Base-by-base conservation (phyloP, 371 early-diverging fungal species). In the Nosema muscidifuracis region DNA sequence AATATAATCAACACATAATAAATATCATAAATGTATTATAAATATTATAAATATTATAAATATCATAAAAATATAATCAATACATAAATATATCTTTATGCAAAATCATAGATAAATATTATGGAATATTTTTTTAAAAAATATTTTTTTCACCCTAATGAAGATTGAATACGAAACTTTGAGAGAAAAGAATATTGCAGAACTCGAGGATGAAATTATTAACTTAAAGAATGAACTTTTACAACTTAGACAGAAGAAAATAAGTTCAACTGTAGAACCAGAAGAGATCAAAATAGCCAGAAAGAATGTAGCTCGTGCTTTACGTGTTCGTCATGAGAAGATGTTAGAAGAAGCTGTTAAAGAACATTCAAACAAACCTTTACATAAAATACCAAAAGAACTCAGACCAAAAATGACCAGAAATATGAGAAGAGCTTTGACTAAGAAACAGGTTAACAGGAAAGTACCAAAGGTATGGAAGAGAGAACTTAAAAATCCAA, bases 361-460 rank as follows among this genome's bases (percentile, higher is more conserved):
- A 20, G 42, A 74, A 55, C 73, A 78, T 61, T 70, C 69, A 61
- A 66, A 64, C 16, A 71, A 42, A 30, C 75, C 47, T 38, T 22
- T 66, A 10, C 9, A 67, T 33, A 55, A 66, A 43, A 33, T 81
- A 30, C 81, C 81, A 13, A 81, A 78, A 68, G 42, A 77, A 31
- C 60, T 81, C 0, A 67, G 73, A 44, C 68, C 71, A 16, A 76
- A 62, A 34, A 31, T 53, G 6, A 81, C 68, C 18, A 78, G 62
- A 57, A 58, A 50, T 13, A 34, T 74, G 43, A 70, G 81, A 65
- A 58, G 15, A 28, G 57, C 9, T 2, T 62, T 81, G 1, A 81
- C 77, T 1, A 55, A 63, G 22, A 44, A 64, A 12, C 81, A 81
- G 65, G 18, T 38, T 18, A 71, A 42, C 1, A 64, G 31, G 44